A percentile compares a stretch with the other conserved stretches of the same genome.
These are phyloP conservation scores for Epichloe glyceriae DNA, from an alignment of 2,329 filamentous ascomycete genomes.

Conservation along the genomic window DNA sequence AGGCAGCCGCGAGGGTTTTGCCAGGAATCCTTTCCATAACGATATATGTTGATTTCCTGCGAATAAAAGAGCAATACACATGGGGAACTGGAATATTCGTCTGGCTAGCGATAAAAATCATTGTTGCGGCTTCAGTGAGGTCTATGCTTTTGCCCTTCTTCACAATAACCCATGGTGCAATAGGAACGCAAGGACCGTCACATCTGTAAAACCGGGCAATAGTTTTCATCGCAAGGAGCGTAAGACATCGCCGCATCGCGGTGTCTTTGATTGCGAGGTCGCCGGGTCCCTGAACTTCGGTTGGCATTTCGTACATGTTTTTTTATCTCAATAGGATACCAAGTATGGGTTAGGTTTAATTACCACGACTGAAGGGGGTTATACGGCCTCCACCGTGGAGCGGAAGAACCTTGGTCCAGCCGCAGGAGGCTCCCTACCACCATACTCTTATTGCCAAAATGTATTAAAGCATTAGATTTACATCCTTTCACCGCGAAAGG, in stretches of 20 bases:
- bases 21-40: conserved; percentile 28
- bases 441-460: too few species aligned
- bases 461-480: too few species aligned
- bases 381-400: not conserved
- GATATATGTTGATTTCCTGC: conserved; percentile 27
- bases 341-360: not conserved
- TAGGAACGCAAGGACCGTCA: not conserved
- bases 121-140: conserved; percentile 13
- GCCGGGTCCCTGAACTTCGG: not conserved
- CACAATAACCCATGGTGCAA: not conserved
- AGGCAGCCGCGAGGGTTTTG: conserved; percentile 7
- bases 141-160: not conserved
- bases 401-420: not conserved
- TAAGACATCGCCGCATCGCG: not conserved
- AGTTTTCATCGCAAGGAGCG: not conserved
- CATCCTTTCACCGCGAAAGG: too few species aligned
- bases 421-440: too few species aligned
- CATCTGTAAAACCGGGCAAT: not conserved
- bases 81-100: conserved; percentile 12
- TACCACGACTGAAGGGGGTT: not conserved
- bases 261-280: not conserved
- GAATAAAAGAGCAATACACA: conserved; percentile 20
- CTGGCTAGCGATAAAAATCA: conserved; percentile 9
- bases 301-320: not conserved
- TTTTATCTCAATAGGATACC: not conserved